These are phyloP conservation scores for Phytomonas francai DNA, from an alignment of 208 protist genomes.

Conservation along the genomic window DNA sequence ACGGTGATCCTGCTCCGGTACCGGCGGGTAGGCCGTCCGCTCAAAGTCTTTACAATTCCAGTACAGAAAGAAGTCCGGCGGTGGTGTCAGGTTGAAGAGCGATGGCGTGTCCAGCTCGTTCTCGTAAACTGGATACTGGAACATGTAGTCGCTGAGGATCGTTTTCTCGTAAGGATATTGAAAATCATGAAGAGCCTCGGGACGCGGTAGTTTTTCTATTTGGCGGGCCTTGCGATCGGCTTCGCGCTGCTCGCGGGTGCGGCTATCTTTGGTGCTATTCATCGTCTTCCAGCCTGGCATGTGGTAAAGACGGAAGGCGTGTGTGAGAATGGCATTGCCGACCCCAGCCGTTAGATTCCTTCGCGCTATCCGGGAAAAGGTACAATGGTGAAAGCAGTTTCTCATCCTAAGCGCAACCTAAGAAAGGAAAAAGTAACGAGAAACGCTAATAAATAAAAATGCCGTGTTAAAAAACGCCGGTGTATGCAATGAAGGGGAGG, in stretches of 20 bases:
- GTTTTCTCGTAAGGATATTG: slow-evolving; percentile 90
- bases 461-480: no score
- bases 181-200: slow-evolving; percentile 82
- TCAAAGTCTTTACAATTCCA: slow-evolving; percentile 82
- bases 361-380: no score
- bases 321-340: no score
- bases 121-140: slow-evolving; percentile 85
- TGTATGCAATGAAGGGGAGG: no score
- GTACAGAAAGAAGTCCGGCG: slow-evolving; percentile 85
- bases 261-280: slow-evolving; percentile 75
- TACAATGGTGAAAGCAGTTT: no score
- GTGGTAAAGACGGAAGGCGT: slow-evolving; percentile 31
- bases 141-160: slow-evolving; percentile 85
- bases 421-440: no score
- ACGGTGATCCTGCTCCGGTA: slow-evolving; percentile 67
- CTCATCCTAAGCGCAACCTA: no score
- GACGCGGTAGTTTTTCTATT: slow-evolving; percentile 84
- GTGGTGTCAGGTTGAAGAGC: slow-evolving; percentile 80
- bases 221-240: slow-evolving; percentile 76
- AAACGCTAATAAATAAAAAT: no score
- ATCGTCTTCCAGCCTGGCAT: slow-evolving; percentile 85
- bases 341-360: no score
- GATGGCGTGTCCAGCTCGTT: slow-evolving; percentile 84
- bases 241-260: slow-evolving; percentile 82
- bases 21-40: slow-evolving; percentile 61